A percentile compares a stretch with the other conserved stretches of the same genome.
phyloP scores from a whole-genome alignment of 176 grass and related monocot genomes.

The Ampelocalamus luodianensis region DNA sequence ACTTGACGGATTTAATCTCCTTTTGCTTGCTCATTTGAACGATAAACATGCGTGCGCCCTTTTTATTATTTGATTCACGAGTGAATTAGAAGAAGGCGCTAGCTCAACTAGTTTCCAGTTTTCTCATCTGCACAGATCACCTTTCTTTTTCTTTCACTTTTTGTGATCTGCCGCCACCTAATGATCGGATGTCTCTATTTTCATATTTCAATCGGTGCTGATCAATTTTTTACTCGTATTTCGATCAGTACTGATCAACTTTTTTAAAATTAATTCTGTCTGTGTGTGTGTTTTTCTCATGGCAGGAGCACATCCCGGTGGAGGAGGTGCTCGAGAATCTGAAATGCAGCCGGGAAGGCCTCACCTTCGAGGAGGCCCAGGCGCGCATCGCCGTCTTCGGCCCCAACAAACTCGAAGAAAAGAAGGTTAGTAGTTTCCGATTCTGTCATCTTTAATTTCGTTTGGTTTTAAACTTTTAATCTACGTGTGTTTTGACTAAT shows the following conservation, averaged over 20 bases:
- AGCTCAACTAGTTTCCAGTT: not conserved
- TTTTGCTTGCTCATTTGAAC: not conserved
- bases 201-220: not conserved
- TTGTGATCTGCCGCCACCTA: slow-evolving; percentile 41
- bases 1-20: not conserved
- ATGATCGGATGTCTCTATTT: slow-evolving; percentile 1
- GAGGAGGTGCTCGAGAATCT: slow-evolving; percentile 90
- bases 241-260: not conserved
- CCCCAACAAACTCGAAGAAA: slow-evolving; percentile 97
- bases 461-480: not conserved
- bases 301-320: slow-evolving; percentile 81
- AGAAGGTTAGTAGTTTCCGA: slow-evolving; percentile 48
- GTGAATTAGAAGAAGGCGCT: not conserved
- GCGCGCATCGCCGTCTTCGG: slow-evolving; percentile 73
- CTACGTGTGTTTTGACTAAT: not conserved
- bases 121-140: not conserved
- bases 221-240: not conserved
- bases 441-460: not conserved
- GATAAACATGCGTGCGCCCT: not conserved
- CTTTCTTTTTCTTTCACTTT: not conserved
- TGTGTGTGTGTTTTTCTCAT: not conserved
- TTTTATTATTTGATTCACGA: slow-evolving; percentile 33
- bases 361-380: slow-evolving; percentile 58
- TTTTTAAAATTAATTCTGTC: not conserved
- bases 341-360: slow-evolving; percentile 62